phyloP scores from a whole-genome alignment of 306 rosid species.

The Citrullus colocynthis region DNA sequence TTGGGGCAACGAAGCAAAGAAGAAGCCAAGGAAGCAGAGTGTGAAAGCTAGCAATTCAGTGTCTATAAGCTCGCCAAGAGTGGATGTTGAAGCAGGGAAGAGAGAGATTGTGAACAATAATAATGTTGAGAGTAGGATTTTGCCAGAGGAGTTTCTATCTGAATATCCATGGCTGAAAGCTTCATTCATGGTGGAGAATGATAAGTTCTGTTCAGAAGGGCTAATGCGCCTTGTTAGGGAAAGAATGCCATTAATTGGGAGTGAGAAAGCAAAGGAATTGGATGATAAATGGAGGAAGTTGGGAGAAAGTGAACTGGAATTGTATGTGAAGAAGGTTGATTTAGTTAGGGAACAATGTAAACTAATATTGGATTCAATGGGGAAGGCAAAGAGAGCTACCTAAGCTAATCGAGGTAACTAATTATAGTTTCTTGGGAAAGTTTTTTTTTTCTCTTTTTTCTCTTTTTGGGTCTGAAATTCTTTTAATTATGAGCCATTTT shows the following conservation, averaged over 20 bases:
- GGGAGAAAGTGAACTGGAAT: conserved; percentile 17
- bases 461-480: background rate
- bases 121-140: conserved; percentile 7
- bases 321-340: conserved; percentile 18
- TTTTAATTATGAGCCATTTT: background rate
- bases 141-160: conserved; percentile 6
- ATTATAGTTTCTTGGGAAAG: background rate
- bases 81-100: background rate
- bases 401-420: background rate
- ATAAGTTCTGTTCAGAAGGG: background rate
- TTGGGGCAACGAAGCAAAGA: conserved; percentile 19
- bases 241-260: conserved; percentile 20
- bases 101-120: background rate
- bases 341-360: conserved; percentile 21
- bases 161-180: conserved; percentile 16
- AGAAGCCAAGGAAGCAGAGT: conserved; percentile 10
- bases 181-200: conserved; percentile 5
- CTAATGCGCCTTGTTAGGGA: conserved; percentile 3
- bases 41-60: background rate
- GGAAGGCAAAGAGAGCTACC: conserved; percentile 4
- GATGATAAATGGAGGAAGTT: conserved; percentile 28
- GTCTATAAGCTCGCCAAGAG: conserved; percentile 11
- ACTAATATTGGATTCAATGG: conserved; percentile 15
- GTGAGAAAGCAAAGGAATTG: conserved; percentile 16
- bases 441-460: background rate